phyloP scores from a whole-genome alignment of 176 grass and related monocot genomes.

The Oryza glumipatula region DNA sequence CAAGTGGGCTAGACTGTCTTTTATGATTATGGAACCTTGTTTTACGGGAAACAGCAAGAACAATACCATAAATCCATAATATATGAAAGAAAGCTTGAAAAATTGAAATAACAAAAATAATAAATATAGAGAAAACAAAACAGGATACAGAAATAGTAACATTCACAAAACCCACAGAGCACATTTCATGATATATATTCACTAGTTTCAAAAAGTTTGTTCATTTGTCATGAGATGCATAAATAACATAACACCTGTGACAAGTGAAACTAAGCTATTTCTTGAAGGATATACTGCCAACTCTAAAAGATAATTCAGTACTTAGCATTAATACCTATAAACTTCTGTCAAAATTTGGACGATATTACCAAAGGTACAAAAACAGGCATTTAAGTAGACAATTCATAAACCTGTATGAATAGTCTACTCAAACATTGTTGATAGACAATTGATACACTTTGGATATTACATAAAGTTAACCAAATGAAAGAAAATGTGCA shows the following conservation, averaged over 20 bases:
- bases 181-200: not conserved
- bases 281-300: not conserved
- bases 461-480: not conserved
- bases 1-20: not conserved
- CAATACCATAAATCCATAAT: not conserved
- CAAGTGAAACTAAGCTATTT: not conserved
- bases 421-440: not conserved
- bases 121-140: not conserved
- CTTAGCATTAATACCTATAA: conserved; percentile 20
- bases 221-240: not conserved
- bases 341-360: not conserved
- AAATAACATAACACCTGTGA: not conserved
- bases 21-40: not conserved
- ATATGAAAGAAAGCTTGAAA: not conserved
- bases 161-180: not conserved
- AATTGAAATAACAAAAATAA: not conserved
- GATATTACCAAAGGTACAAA: conserved; percentile 14
- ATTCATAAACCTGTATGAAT: not conserved
- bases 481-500: conserved; percentile 8
- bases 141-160: conserved; percentile 1
- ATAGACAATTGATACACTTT: conserved; percentile 14
- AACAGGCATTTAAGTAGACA: conserved; percentile 22
- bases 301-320: not conserved
- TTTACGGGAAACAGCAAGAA: conserved; percentile 22
- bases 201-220: not conserved